Percentiles rank a stretch among this genome's conserved stretches.
Evolutionary conservation across 768 basidiomycete species (phyloP).

Genomic region (Termitomyces sp.): DNA sequence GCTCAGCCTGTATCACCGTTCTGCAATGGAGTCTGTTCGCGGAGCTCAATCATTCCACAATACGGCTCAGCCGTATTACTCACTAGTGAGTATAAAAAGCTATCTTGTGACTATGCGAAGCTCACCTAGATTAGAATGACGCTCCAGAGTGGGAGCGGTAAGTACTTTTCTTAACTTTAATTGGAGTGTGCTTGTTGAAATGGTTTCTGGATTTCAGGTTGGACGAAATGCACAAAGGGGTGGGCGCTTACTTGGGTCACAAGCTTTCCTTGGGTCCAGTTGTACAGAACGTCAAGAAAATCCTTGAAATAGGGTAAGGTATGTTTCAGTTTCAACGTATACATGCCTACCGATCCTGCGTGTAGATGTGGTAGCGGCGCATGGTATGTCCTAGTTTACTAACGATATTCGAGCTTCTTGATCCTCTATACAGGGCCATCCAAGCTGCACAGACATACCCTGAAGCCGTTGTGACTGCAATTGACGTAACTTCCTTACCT

Average conservation of each 20-base stretch:
- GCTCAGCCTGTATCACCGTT: background rate
- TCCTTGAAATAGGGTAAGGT: slow-evolving; percentile 4
- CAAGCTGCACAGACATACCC: slow-evolving; percentile 6
- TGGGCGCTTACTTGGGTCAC: slow-evolving; percentile 1
- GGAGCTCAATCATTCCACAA: no score
- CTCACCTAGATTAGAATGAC: background rate
- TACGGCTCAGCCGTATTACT: background rate
- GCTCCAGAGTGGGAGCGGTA: background rate
- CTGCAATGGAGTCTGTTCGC: background rate
- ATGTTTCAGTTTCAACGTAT: no score
- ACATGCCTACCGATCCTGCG: background rate
- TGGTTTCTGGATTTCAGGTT: background rate
- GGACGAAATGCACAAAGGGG: slow-evolving; percentile 5
- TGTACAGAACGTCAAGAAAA: background rate
- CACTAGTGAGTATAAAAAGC: background rate
- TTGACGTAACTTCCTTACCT: slow-evolving; percentile 4
- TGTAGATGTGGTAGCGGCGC: slow-evolving; percentile 1
- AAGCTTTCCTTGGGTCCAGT: background rate
- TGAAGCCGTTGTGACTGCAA: slow-evolving; percentile 3
- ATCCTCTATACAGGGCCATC: background rate
- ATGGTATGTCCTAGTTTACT: background rate
- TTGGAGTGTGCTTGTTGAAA: background rate
- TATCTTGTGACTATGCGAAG: background rate
- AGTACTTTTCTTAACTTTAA: background rate
- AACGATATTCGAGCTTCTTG: background rate